These are phyloP conservation scores for Prunus padus DNA, from an alignment of 306 rosid genomes.

Conservation along the genomic window DNA sequence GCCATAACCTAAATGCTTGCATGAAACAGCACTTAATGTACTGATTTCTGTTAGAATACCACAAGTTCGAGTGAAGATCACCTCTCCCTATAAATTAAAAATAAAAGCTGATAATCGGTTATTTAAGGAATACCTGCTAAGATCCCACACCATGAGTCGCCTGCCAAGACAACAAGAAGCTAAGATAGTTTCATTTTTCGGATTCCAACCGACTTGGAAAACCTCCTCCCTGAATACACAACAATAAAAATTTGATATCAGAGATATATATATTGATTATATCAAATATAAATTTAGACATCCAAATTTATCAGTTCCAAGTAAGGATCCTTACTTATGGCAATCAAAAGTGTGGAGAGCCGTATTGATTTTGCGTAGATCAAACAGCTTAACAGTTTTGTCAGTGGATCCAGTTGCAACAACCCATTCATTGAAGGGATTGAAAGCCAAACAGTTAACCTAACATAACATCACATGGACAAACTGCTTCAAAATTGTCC, in stretches of 20 bases:
- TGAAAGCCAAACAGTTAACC: constrained; percentile 98
- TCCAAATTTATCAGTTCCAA: constrained; percentile 12
- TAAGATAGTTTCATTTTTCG: constrained; percentile 91
- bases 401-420: constrained; percentile 99
- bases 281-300: background rate
- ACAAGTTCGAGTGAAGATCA: background rate
- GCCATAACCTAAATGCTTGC: constrained; percentile 4
- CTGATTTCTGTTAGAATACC: background rate
- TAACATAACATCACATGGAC: constrained; percentile 27
- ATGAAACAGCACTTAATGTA: background rate
- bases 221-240: constrained; percentile 77
- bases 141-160: constrained; percentile 99
- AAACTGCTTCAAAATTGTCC: background rate
- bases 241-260: background rate
- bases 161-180: constrained; percentile 97
- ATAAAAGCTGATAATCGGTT: constrained; percentile 13
- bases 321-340: constrained; percentile 68
- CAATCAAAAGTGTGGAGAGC: constrained; percentile 89
- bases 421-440: constrained; percentile 96
- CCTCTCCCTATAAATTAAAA: background rate
- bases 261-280: background rate
- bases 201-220: constrained; percentile 99
- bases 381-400: constrained; percentile 93
- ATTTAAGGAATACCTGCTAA: constrained; percentile 73
- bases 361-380: constrained; percentile 74